These are phyloP conservation scores for Colletotrichum sp. DNA, from an alignment of 2,329 filamentous ascomycete species.

Conservation along the genomic window DNA sequence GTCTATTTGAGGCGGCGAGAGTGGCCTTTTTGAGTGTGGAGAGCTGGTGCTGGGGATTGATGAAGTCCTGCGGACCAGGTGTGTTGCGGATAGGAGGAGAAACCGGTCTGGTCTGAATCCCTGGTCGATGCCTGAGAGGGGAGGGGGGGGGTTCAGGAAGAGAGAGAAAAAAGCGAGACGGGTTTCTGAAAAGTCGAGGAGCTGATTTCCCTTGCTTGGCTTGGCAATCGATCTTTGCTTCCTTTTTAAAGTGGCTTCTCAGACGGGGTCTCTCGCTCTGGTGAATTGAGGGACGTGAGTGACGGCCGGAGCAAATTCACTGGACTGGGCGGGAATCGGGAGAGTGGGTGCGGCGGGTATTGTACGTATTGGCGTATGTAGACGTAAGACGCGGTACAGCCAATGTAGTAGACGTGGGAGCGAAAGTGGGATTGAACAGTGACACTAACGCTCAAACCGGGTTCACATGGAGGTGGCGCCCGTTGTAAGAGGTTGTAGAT, in stretches of 20 bases:
- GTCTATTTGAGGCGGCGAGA: background rate
- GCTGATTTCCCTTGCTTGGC: slow-evolving; percentile 21
- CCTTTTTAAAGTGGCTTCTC: background rate
- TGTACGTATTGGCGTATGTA: background rate
- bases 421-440: slow-evolving; percentile 1
- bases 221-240: slow-evolving; percentile 11
- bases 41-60: background rate
- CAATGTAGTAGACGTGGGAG: background rate
- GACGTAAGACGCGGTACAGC: background rate
- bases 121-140: background rate
- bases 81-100: background rate
- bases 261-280: background rate
- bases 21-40: slow-evolving; percentile 6
- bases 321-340: background rate
- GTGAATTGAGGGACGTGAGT: background rate
- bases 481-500: slow-evolving; percentile 4
- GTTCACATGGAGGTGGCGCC: slow-evolving; percentile 1
- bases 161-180: background rate
- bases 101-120: background rate
- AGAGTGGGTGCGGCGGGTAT: background rate
- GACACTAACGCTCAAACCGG: slow-evolving; percentile 2
- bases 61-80: background rate
- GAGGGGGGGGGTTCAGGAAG: background rate
- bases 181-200: slow-evolving; percentile 3
- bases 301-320: background rate